Conservation (phyloP, 495 filamentous ascomycete genomes). For the Hyaloscypha variabilis region DNA sequence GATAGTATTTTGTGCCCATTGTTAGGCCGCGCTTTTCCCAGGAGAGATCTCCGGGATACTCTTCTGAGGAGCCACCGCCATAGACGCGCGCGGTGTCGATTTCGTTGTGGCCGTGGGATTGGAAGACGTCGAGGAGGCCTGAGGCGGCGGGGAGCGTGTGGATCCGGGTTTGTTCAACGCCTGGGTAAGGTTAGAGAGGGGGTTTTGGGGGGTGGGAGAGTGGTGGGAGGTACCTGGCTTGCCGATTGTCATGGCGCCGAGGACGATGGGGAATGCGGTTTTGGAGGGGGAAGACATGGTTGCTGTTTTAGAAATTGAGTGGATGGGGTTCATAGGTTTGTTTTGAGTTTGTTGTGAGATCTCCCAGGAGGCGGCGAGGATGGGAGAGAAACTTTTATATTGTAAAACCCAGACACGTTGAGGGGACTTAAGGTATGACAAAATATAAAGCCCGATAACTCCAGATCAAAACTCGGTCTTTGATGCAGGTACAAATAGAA, state of each 20-base stretch:
- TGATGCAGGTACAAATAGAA: no score
- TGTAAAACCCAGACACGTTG: no score
- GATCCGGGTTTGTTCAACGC: slow-evolving; percentile 13
- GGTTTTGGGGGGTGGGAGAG: neutral
- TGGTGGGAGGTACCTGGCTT: slow-evolving; percentile 15
- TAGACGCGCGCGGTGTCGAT: slow-evolving; percentile 60
- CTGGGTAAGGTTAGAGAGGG: neutral
- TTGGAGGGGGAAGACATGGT: neutral
- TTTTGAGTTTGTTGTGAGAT: no score
- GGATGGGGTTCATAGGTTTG: no score
- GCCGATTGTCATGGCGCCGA: slow-evolving; percentile 36
- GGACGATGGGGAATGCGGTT: slow-evolving; percentile 12
- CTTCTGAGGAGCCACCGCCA: slow-evolving; percentile 51
- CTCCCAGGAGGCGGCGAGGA: no score
- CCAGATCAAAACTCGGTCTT: no score
- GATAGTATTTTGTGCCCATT: slow-evolving; percentile 56
- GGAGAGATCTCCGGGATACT: slow-evolving; percentile 44
- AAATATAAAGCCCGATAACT: no score
- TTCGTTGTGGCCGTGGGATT: slow-evolving; percentile 54
- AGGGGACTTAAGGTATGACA: no score
- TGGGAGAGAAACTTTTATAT: no score
- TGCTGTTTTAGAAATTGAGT: no score
- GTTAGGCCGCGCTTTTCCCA: slow-evolving; percentile 51
- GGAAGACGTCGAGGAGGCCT: slow-evolving; percentile 52
- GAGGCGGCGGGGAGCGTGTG: slow-evolving; percentile 1